Evolutionary conservation across 805 yeast genomes (phyloP).

Genomic region (Wickerhamiella parazyma): DNA sequence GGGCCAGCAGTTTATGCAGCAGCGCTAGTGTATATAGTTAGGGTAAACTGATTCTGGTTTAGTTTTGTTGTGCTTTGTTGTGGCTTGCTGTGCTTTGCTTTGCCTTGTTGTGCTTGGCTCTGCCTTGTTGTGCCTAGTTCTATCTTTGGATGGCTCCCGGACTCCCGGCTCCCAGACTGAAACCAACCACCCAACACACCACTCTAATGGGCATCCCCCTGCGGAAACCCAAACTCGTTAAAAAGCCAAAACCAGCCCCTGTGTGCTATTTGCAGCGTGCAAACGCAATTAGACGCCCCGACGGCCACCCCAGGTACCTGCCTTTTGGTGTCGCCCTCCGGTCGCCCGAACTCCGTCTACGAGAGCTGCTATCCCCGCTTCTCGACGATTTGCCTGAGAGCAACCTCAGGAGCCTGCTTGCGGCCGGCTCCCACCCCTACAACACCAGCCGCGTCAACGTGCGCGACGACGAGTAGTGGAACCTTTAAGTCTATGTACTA

Average conservation of each 20-base stretch:
- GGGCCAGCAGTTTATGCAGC: constrained; percentile 20
- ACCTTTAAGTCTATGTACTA: background rate
- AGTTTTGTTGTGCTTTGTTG: too few relatives aligned
- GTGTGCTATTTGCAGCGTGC: background rate
- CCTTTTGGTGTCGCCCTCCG: too few relatives aligned
- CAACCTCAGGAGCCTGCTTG: background rate
- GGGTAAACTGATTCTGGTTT: too few relatives aligned
- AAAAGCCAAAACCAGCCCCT: background rate
- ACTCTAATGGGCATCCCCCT: background rate
- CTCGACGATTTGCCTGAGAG: too few relatives aligned
- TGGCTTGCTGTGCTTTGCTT: too few relatives aligned
- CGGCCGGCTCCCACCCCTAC: background rate
- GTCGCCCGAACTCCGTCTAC: too few relatives aligned
- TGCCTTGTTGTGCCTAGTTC: too few relatives aligned
- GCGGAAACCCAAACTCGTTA: background rate
- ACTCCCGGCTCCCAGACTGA: too few relatives aligned
- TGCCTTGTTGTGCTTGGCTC: too few relatives aligned
- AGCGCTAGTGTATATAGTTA: constrained; percentile 3
- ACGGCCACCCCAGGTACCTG: background rate
- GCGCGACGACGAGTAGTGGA: background rate
- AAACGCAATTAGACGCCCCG: background rate
- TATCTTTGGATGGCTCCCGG: too few relatives aligned
- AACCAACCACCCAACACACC: too few relatives aligned
- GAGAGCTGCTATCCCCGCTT: too few relatives aligned
- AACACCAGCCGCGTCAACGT: background rate